Evolutionary conservation across 345 rosid species (phyloP).

Genomic region (Boechera retrofracta): DNA sequence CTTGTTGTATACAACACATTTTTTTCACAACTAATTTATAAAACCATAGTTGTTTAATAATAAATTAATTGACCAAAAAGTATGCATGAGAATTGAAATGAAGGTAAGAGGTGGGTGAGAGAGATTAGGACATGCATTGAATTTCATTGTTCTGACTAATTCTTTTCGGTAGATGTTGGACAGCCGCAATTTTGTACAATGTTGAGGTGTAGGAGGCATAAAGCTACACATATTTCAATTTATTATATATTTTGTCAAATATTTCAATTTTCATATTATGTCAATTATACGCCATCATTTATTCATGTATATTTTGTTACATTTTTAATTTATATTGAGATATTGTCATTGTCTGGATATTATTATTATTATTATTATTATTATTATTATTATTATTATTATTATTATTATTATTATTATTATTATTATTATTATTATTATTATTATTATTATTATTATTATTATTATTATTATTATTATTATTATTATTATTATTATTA

Average conservation of each 20-base stretch:
- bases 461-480: neutral
- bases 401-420: neutral
- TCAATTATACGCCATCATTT: neutral
- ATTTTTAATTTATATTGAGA: neutral
- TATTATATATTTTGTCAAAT: neutral
- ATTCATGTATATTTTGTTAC: neutral
- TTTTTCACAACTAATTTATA: neutral
- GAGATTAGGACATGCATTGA: slow-evolving; percentile 35
- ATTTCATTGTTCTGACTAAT: slow-evolving; percentile 39
- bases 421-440: too few species aligned
- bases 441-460: too few species aligned
- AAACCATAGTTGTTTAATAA: neutral
- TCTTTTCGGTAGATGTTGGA: slow-evolving; percentile 37
- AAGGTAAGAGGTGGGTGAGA: slow-evolving; percentile 33
- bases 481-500: neutral
- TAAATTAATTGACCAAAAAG: neutral
- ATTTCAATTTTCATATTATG: neutral
- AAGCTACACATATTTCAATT: neutral
- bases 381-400: too few species aligned
- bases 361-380: neutral
- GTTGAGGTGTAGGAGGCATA: slow-evolving; percentile 47
- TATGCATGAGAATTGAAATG: slow-evolving; percentile 20
- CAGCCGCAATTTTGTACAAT: slow-evolving; percentile 44
- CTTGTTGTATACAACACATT: neutral
- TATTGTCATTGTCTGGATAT: neutral